Evolutionary conservation across 2,329 filamentous ascomycete species (phyloP), one percentile per base, ranked within the genome.

Genomic region (Thermothelomyces thermophilus): DNA sequence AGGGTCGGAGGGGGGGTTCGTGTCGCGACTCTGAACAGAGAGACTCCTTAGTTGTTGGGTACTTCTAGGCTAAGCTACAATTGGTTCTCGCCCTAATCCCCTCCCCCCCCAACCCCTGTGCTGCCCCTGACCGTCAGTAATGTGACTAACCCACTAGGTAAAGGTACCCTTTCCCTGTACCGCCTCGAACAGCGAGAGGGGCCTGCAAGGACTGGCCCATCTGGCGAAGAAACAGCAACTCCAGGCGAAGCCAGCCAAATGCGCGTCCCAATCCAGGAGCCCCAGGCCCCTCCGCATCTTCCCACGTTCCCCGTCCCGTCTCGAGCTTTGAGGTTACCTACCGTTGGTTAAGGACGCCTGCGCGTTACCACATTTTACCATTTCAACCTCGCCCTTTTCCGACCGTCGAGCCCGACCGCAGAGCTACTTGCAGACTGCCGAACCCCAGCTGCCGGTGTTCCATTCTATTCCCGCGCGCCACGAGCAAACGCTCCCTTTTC

Each of bases 61-160:
- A 26, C 17, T 28, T n/a, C 20, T 17, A 13, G 30, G n/a, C 16
- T 16, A 13, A 17, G 26, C 46, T 47, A 20, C 31, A n/a, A 52
- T 52, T 52, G 50, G 46, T 16, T 36, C 42, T 31, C n/a, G n/a
- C n/a, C n/a, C n/a, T n/a, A n/a, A n/a, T n/a, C n/a, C n/a, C n/a
- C n/a, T 19, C 35, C 28, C 34, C 14, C 33, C 33, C 7, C 9
- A 13, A 42, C 50, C 46, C 50, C 31, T 48, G 50, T 45, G 46
- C 37, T 50, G 35, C 51, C 51, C 51, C 51, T 53, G 51, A 53
- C 41, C 28, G 24, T 26, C 24, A 5, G 24, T 26, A 26, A 26
- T 26, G 24, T 26, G 9, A 26, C 9, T 5, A 26, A 5, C 24
- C 24, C 24, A 9, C 24, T 26, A 26, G 5, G 24, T 9, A 26